Conservation (phyloP, 495 filamentous ascomycete species). For the Annulohypoxylon stygium region DNA sequence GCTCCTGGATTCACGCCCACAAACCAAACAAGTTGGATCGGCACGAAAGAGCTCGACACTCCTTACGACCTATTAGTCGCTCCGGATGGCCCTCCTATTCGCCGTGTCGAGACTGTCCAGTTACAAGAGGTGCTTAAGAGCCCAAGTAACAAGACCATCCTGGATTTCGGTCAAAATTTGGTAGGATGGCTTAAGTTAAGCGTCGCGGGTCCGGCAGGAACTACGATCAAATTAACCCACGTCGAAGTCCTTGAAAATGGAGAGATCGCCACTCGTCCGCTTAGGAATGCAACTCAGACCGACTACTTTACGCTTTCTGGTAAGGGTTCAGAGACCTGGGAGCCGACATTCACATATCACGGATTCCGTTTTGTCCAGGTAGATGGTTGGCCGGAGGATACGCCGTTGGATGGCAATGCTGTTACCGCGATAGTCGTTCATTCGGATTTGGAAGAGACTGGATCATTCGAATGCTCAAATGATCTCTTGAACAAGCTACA, state of each 20-base stretch:
- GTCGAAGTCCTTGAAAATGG: slow-evolving; percentile 67
- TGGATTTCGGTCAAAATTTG: slow-evolving; percentile 71
- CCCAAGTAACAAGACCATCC: slow-evolving; percentile 58
- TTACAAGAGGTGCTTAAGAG: slow-evolving; percentile 58
- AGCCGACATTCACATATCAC: slow-evolving; percentile 67
- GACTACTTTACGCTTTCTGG: slow-evolving; percentile 59
- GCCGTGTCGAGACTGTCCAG: slow-evolving; percentile 51
- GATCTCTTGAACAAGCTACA: slow-evolving; percentile 63
- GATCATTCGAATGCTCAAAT: slow-evolving; percentile 63
- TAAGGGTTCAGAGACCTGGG: slow-evolving; percentile 49
- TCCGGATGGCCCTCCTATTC: slow-evolving; percentile 59
- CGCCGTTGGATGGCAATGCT: slow-evolving; percentile 41
- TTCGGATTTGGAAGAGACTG: slow-evolving; percentile 64
- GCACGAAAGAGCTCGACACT: slow-evolving; percentile 45
- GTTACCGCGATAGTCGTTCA: slow-evolving; percentile 63
- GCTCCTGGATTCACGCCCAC: slow-evolving; percentile 42
- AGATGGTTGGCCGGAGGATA: slow-evolving; percentile 59
- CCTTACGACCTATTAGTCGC: slow-evolving; percentile 48
- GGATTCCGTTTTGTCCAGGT: slow-evolving; percentile 68
- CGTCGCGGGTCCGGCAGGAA: slow-evolving; percentile 52
- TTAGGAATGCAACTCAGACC: slow-evolving; percentile 60
- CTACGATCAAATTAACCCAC: slow-evolving; percentile 58
- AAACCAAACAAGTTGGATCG: slow-evolving; percentile 38
- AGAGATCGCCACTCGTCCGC: slow-evolving; percentile 64
- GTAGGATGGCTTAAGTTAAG: slow-evolving; percentile 62